Evolutionary conservation across 2,329 filamentous ascomycete genomes (phyloP).

Genomic region (Rhynchosporium agropyri): DNA sequence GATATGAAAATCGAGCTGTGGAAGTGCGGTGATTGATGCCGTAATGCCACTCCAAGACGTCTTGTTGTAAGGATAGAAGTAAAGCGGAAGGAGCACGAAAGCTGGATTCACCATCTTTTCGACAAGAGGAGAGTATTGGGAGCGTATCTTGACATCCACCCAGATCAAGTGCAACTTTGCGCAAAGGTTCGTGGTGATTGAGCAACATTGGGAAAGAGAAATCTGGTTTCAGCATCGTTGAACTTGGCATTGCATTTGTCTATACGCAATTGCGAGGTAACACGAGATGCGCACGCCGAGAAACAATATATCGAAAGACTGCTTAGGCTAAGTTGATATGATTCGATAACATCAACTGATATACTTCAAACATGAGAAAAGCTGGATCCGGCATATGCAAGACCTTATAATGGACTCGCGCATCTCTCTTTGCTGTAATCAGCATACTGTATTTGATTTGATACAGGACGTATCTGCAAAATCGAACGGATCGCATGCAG

Average conservation of each 20-base stretch:
- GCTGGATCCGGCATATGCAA: neutral
- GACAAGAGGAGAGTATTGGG: constrained; percentile 1
- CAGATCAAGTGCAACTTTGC: neutral
- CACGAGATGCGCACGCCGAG: constrained; percentile 7
- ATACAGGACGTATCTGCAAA: neutral
- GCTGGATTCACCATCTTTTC: constrained; percentile 30
- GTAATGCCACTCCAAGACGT: constrained; percentile 34
- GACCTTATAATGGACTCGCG: neutral
- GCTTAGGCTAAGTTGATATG: constrained; percentile 16
- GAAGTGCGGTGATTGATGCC: constrained; percentile 27
- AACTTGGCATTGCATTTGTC: constrained; percentile 13
- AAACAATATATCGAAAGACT: constrained; percentile 8
- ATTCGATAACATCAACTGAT: neutral
- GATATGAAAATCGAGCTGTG: constrained; percentile 32
- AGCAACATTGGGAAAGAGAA: constrained; percentile 3
- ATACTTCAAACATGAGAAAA: neutral
- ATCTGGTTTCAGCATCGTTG: constrained; percentile 10
- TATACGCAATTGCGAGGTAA: constrained; percentile 11
- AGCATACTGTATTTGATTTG: neutral
- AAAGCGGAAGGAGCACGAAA: constrained; percentile 34
- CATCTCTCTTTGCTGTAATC: neutral
- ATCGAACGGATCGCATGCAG: neutral
- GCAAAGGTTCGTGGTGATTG: neutral
- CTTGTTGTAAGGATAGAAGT: constrained; percentile 34
- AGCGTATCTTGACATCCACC: neutral